Conservation (phyloP, 176 grass and related monocot genomes). For the Cenchrus fungigraminus region DNA sequence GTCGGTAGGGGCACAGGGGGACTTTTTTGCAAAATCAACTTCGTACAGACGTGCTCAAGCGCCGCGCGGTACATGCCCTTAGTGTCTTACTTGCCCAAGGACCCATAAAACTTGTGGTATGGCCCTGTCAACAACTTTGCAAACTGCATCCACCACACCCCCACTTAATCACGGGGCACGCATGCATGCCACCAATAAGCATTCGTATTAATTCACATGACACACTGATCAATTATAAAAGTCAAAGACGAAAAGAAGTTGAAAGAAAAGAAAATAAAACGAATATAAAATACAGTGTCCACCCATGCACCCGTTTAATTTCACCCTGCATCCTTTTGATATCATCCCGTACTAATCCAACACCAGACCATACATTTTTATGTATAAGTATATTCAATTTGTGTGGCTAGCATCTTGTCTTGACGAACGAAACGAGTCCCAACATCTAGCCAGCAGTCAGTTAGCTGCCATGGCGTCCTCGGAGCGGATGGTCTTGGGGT, state of each 20-base stretch:
- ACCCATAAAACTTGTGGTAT: no score
- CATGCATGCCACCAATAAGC: background rate
- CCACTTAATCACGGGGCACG: background rate
- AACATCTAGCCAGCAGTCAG: background rate
- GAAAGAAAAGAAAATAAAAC: background rate
- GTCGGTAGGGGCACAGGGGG: no score
- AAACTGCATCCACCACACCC: background rate
- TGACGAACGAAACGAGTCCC: background rate
- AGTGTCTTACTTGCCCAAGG: no score
- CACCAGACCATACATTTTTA: background rate
- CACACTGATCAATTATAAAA: background rate
- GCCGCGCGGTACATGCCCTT: no score
- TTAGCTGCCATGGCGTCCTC: constrained; percentile 4
- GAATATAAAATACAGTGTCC: background rate
- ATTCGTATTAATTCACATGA: constrained; percentile 18
- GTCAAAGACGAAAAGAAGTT: background rate
- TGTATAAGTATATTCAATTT: background rate
- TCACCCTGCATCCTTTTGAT: background rate
- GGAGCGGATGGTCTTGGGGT: constrained; percentile 52
- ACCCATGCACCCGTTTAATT: background rate
- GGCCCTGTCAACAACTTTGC: background rate
- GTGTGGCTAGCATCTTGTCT: background rate
- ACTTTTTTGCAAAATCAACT: no score
- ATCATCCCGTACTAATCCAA: background rate
- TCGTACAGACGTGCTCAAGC: no score